phyloP scores from a whole-genome alignment of 306 rosid genomes.

The Nissolia schottii region DNA sequence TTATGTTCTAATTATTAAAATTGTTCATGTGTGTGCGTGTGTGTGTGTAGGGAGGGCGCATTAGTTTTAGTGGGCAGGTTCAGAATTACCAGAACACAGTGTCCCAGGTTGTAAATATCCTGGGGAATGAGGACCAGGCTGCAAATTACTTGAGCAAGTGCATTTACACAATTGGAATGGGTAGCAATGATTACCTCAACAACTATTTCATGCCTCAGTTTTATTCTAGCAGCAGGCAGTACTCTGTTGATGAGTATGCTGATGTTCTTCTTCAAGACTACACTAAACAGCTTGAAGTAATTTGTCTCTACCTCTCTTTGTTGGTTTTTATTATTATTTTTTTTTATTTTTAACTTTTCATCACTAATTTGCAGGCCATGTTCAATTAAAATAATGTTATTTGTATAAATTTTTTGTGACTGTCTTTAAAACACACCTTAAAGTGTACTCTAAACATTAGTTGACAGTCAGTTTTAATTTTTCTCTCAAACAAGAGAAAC shows the following conservation, averaged over 20 bases:
- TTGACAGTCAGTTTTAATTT: too few relatives aligned
- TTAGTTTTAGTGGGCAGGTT: slow-evolving; percentile 75
- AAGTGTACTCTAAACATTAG: too few relatives aligned
- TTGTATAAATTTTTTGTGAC: too few relatives aligned
- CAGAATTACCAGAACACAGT: slow-evolving; percentile 62
- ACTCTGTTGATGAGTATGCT: slow-evolving; percentile 61
- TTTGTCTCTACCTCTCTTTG: slow-evolving; percentile 19
- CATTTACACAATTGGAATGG: slow-evolving; percentile 78
- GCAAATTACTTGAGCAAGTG: slow-evolving; percentile 70
- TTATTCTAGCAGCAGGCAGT: slow-evolving; percentile 53
- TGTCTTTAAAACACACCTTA: too few relatives aligned
- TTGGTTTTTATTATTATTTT: too few relatives aligned
- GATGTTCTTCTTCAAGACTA: slow-evolving; percentile 58
- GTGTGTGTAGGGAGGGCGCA: slow-evolving; percentile 68
- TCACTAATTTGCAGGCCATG: too few relatives aligned
- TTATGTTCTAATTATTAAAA: not conserved
- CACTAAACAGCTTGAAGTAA: slow-evolving; percentile 51
- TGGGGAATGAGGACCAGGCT: slow-evolving; percentile 66
- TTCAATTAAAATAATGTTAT: too few relatives aligned
- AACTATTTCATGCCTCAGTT: slow-evolving; percentile 83
- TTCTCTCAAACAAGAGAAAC: too few relatives aligned
- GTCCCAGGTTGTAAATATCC: slow-evolving; percentile 59
- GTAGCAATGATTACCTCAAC: slow-evolving; percentile 93
- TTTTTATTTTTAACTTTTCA: not conserved
- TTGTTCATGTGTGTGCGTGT: not conserved